A percentile compares a stretch with the other conserved stretches of the same genome.
Evolutionary conservation across 352 stramenopile species (phyloP).

Genomic region (Phytophthora parvispora): DNA sequence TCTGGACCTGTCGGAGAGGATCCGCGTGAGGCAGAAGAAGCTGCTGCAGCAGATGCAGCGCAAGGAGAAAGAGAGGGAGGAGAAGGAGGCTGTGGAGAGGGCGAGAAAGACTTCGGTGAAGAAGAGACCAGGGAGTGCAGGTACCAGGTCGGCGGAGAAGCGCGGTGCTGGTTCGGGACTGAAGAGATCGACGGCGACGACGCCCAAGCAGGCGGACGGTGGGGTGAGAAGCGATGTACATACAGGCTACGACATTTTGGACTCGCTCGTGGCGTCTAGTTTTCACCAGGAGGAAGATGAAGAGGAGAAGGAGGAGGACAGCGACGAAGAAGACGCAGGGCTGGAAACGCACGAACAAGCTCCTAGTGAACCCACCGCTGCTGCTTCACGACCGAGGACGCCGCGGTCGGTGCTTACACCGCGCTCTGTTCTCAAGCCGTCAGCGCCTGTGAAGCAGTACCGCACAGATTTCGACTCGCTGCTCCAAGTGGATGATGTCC

Average conservation of each 20-base stretch:
- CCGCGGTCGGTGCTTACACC: too few relatives aligned
- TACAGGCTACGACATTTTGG: constrained; percentile 47
- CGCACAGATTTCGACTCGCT: constrained; percentile 56
- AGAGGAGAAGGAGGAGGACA: constrained; percentile 15
- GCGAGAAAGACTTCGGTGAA: constrained; percentile 6
- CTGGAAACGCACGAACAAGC: constrained; percentile 32
- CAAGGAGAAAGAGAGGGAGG: not conserved
- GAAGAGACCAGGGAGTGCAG: constrained; percentile 17
- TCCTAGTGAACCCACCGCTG: constrained; percentile 31
- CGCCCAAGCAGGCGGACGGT: not conserved
- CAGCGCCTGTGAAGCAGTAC: constrained; percentile 15
- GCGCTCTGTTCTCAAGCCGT: constrained; percentile 14
- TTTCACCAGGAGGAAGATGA: constrained; percentile 24
- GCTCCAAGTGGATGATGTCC: constrained; percentile 35
- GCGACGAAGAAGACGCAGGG: too few relatives aligned
- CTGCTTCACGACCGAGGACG: constrained; percentile 10
- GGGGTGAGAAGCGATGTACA: constrained; percentile 9
- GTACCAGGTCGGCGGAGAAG: constrained; percentile 7
- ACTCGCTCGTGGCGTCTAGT: constrained; percentile 43
- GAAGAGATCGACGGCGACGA: constrained; percentile 1
- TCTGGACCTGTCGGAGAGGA: constrained; percentile 84
- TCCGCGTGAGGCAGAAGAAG: constrained; percentile 82
- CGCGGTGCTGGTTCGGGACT: not conserved
- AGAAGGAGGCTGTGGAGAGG: not conserved
- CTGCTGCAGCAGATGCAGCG: constrained; percentile 73